Conservation (phyloP, 345 rosid species). For the Acer campestre region DNA sequence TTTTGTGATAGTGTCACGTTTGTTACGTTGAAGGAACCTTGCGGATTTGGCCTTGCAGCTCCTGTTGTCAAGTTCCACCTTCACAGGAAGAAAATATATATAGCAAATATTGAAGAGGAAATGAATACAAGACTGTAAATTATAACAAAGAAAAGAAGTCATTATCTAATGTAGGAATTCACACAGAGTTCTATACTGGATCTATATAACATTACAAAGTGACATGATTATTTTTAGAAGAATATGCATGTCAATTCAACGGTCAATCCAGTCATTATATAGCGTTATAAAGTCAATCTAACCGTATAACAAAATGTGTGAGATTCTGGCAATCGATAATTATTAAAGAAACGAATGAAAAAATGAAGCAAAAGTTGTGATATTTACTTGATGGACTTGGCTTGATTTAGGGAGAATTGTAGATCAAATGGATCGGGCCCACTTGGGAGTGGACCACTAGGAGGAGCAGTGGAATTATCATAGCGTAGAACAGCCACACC, state of each 20-base stretch:
- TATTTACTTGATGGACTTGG: conserved; percentile 40
- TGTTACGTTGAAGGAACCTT: conserved; percentile 52
- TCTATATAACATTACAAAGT: too few species aligned
- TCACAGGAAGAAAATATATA: neutral
- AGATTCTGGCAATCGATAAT: too few species aligned
- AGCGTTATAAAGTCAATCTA: too few species aligned
- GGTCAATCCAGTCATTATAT: rapidly evolving
- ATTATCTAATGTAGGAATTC: too few species aligned
- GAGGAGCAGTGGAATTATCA: conserved; percentile 23
- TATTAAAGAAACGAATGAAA: too few species aligned
- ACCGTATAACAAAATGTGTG: too few species aligned
- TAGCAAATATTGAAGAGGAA: neutral
- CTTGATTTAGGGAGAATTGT: conserved; percentile 37
- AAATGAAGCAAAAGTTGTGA: neutral
- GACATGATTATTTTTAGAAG: too few species aligned
- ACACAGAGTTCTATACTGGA: too few species aligned
- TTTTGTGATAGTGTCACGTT: conserved; percentile 45
- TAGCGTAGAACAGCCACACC: conserved; percentile 41
- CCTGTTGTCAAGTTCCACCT: conserved; percentile 61
- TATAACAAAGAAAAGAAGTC: too few species aligned
- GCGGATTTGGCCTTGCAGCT: conserved; percentile 68
- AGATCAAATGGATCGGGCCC: conserved; percentile 46
- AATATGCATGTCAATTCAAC: too few species aligned
- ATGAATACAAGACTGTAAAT: neutral
- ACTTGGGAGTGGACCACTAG: conserved; percentile 27